phyloP scores from a whole-genome alignment of 345 rosid species.

The Reutealis trisperma region DNA sequence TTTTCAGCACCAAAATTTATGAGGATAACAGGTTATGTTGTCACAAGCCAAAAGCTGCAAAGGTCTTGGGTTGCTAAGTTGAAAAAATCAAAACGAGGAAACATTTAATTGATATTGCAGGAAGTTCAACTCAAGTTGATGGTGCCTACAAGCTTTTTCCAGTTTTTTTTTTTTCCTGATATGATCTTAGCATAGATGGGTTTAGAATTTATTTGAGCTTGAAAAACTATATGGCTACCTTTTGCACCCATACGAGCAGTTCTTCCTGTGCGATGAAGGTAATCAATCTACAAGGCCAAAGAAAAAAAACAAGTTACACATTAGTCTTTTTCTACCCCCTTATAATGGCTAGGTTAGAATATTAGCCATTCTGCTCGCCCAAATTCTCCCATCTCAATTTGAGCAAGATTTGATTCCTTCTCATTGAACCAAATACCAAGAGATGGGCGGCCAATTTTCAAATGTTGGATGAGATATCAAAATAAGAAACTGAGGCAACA shows the following conservation, averaged over 20 bases:
- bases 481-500: background rate
- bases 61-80: background rate
- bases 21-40: background rate
- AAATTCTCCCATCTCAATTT: background rate
- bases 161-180: background rate
- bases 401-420: background rate
- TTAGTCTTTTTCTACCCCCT: background rate
- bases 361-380: background rate
- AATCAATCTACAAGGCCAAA: conserved; percentile 63
- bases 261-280: conserved; percentile 96
- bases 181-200: background rate
- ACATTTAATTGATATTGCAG: background rate
- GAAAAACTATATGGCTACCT: conserved; percentile 40
- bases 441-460: background rate
- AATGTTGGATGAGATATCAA: conserved; percentile 2
- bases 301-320: conserved; percentile 10
- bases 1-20: background rate
- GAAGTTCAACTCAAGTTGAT: background rate
- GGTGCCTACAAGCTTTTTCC: background rate
- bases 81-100: conserved; percentile 2
- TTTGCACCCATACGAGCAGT: conserved; percentile 99
- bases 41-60: background rate
- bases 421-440: background rate
- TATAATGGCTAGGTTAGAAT: background rate
- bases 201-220: background rate